Evolutionary conservation across 306 rosid genomes (phyloP), one percentile per base, ranked within the genome.

Genomic region (Vicia villosa): DNA sequence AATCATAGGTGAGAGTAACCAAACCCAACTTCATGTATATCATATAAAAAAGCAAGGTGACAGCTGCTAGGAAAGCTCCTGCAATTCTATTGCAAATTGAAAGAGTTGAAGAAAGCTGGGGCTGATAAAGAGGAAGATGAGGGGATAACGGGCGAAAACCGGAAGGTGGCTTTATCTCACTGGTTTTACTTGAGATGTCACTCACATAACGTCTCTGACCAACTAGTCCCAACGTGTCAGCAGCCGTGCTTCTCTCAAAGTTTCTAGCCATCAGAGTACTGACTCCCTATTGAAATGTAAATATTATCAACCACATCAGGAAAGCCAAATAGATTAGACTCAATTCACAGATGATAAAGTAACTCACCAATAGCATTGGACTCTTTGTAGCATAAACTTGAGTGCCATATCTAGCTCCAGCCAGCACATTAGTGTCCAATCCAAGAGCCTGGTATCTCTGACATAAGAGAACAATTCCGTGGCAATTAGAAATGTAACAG

Each of bases 281-380:
- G 16, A 86, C 87, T 50, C 96, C 98, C 97, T 94, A 81, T 46
- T 37, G 73, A 21, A 74, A 38, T 40, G 42, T 34, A 61, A 63
- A 38, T 14, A 20, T 78, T 56, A 75, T 52, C 72, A 46, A 51
- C 52, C 59, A 49, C 1, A 2, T 28, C n/a, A 12, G 11, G 52
- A 15, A 70, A 57, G 32, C 16, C 68, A 73, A 52, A 69, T n/a
- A 34, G 55, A 40, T 63, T 45, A 74, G 63, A 60, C 49, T 50
- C 43, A 24, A 80, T 52, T 60, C 28, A 10, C 7, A n/a, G 19
- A 57, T n/a, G 10, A 59, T 45, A 69, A 12, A 67, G 38, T 46
- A 66, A 80, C 88, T 84, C 73, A 94, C 96, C 87, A 86, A 74
- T 61, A 81, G 80, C 98, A 94, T 84, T 68, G 97, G 97, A 58